Conservation (phyloP, 2,329 filamentous ascomycete genomes). For the Ceratocystiopsis sp. region DNA sequence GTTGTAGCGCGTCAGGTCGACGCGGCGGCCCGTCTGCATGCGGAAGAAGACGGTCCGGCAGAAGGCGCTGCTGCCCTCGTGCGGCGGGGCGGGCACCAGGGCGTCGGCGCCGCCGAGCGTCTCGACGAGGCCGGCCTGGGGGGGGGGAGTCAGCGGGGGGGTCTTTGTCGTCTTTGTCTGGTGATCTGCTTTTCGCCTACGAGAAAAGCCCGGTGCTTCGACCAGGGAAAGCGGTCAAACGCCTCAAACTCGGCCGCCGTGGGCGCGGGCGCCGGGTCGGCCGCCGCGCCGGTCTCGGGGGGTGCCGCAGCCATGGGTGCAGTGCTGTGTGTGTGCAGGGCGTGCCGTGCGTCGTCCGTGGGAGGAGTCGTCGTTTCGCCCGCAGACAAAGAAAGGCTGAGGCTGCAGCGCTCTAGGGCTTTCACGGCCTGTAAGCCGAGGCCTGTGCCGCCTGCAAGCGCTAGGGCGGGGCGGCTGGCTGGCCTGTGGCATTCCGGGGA, state of each 20-base stretch:
- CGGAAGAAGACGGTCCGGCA: conserved; percentile 12
- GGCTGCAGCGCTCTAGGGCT: neutral
- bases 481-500: no score
- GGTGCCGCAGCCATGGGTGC: conserved; percentile 3
- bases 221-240: conserved; percentile 12
- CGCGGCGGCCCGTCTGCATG: conserved; percentile 7
- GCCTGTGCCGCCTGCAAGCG: conserved; percentile 2
- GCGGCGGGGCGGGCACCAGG: conserved; percentile 8
- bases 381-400: no score
- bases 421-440: conserved; percentile 1
- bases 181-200: no score
- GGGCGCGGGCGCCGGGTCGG: neutral
- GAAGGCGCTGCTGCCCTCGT: conserved; percentile 9
- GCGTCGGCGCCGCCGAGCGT: conserved; percentile 10
- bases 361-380: neutral
- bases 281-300: no score
- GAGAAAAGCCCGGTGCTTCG: conserved; percentile 9
- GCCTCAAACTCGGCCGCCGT: conserved; percentile 6
- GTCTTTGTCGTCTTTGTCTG: no score
- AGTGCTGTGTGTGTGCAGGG: no score
- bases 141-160: neutral
- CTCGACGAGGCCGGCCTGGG: conserved; percentile 10
- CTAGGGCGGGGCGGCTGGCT: neutral
- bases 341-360: neutral
- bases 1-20: conserved; percentile 11